Conservation (phyloP, 108 stramenopile species). For the Skeletonema menzelii region DNA sequence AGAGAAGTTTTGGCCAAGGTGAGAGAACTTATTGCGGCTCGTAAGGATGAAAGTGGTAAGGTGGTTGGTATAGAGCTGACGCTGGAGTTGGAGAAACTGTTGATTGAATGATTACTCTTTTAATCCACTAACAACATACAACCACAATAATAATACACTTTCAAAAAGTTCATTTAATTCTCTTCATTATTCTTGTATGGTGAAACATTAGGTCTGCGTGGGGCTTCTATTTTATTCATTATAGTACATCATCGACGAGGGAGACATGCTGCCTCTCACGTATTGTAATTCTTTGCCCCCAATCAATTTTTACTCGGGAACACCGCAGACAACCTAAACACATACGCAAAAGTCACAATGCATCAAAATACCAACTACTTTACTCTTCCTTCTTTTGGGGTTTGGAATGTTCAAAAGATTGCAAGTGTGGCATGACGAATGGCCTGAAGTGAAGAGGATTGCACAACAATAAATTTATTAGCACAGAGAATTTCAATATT, state of each 20-base stretch:
- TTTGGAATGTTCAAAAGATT: slow-evolving; percentile 13
- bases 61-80: slow-evolving; percentile 1
- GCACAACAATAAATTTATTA: not conserved
- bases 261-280: not conserved
- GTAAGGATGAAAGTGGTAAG: not conserved
- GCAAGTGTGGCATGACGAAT: slow-evolving; percentile 60
- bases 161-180: not conserved
- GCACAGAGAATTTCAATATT: not conserved
- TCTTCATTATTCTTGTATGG: not conserved
- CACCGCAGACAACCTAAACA: not conserved
- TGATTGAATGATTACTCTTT: not conserved
- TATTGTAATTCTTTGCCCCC: not conserved
- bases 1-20: slow-evolving; percentile 10
- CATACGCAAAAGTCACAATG: not conserved
- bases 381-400: slow-evolving; percentile 35
- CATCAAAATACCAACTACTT: not conserved
- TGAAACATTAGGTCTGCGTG: not conserved
- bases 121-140: not conserved
- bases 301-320: not conserved
- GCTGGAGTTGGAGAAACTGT: slow-evolving; percentile 19
- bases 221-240: not conserved
- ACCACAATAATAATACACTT: not conserved
- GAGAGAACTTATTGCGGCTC: slow-evolving; percentile 5
- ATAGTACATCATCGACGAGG: not conserved
- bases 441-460: slow-evolving; percentile 24